Conservation (phyloP, 1,284 basidiomycete species). For the Cryptococcus wingfieldii region DNA sequence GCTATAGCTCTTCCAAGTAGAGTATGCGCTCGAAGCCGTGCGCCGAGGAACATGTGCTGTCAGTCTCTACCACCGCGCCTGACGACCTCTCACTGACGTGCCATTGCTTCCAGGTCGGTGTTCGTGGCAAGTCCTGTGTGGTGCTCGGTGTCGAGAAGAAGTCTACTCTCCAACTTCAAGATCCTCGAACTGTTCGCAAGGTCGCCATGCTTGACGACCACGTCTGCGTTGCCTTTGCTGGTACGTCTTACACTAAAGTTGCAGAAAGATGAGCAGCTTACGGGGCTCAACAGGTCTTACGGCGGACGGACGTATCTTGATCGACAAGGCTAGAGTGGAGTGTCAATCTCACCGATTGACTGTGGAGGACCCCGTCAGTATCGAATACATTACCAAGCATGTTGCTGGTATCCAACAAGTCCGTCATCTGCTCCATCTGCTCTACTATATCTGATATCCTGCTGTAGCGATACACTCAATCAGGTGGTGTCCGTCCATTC, state of each 20-base stretch:
- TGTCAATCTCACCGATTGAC: constrained; percentile 97
- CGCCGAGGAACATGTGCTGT: constrained; percentile 97
- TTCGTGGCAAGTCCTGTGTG: constrained; percentile 89
- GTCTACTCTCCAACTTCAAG: constrained; percentile 93
- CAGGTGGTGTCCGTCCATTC: constrained; percentile 96
- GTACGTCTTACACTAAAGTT: constrained; percentile 50
- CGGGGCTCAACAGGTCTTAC: constrained; percentile 66
- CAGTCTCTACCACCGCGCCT: constrained; percentile 34
- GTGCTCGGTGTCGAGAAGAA: constrained; percentile 99
- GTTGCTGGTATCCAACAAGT: constrained; percentile 98
- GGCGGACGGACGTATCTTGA: constrained; percentile 94
- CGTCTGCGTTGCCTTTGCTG: constrained; percentile 94
- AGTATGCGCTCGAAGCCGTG: constrained; percentile 96
- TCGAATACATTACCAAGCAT: constrained; percentile 98
- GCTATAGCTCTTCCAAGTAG: constrained; percentile 59
- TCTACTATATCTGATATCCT: neutral
- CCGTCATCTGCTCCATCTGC: constrained; percentile 19
- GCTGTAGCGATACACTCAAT: constrained; percentile 90
- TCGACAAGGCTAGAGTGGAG: constrained; percentile 96
- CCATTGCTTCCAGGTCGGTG: constrained; percentile 67
- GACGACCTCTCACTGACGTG: neutral
- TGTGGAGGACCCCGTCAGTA: constrained; percentile 95
- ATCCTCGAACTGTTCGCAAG: constrained; percentile 94
- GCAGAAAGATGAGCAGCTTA: neutral
- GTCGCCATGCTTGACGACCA: constrained; percentile 99